Percentiles rank a stretch among this genome's conserved stretches.
These are phyloP conservation scores for Saccharomyces hybrid DNA, from an alignment of 1,139 yeast genomes.

Conservation along the genomic window DNA sequence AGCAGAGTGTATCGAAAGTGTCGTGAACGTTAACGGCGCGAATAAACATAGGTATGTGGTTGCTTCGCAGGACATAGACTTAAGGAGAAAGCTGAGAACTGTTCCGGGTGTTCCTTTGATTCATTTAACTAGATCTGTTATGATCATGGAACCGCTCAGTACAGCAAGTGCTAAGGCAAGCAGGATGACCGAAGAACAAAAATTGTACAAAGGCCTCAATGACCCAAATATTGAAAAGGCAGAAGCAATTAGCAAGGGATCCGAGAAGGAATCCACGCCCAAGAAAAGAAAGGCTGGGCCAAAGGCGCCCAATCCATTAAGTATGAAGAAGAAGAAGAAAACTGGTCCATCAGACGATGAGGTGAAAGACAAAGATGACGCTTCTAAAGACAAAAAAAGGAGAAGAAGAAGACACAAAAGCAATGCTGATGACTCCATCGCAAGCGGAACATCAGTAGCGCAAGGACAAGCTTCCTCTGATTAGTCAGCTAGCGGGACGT, in stretches of 20 bases:
- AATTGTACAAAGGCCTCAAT: slow-evolving; percentile 72
- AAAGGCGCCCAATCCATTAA: slow-evolving; percentile 74
- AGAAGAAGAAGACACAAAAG: slow-evolving; percentile 22
- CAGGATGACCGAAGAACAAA: slow-evolving; percentile 49
- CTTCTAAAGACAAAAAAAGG: slow-evolving; percentile 9
- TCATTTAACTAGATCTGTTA: slow-evolving; percentile 81
- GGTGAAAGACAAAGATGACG: not conserved
- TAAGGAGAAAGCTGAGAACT: slow-evolving; percentile 59
- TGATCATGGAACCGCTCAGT: slow-evolving; percentile 92
- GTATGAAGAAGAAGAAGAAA: slow-evolving; percentile 54
- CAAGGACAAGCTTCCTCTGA: too few relatives aligned
- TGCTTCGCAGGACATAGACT: slow-evolving; percentile 68
- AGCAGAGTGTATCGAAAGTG: slow-evolving; percentile 64
- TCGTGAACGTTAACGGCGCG: slow-evolving; percentile 62
- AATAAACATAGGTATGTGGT: slow-evolving; percentile 88
- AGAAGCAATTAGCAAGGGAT: not conserved
- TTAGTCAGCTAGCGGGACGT: not conserved
- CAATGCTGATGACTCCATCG: not conserved
- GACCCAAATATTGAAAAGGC: slow-evolving; percentile 31
- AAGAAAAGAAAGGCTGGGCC: slow-evolving; percentile 58
- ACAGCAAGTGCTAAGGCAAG: slow-evolving; percentile 57
- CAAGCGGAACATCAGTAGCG: not conserved
- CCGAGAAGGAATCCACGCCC: slow-evolving; percentile 6
- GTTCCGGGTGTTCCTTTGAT: slow-evolving; percentile 88
- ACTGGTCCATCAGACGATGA: not conserved